Conservation (phyloP, 2,329 filamentous ascomycete species). For the Aspergillus sojae region DNA sequence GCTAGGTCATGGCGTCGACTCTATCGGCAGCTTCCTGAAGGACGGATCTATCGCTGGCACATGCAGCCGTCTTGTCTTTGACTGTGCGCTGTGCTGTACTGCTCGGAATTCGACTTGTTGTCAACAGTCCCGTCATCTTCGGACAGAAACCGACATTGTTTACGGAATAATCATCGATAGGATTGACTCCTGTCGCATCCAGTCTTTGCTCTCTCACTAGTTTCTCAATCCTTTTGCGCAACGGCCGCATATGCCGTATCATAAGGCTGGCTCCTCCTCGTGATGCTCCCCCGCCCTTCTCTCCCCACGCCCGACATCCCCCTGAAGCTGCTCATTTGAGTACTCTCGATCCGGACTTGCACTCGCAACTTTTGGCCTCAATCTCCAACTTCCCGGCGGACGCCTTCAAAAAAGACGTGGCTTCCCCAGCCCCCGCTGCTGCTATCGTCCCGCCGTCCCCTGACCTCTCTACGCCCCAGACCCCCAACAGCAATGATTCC, state of each 20-base stretch:
- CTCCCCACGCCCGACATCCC: conserved; percentile 29
- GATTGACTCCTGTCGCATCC: conserved; percentile 1
- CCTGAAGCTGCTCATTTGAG: conserved; percentile 30
- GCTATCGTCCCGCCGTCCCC: conserved; percentile 33
- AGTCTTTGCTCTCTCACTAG: neutral
- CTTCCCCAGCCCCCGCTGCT: conserved; percentile 30
- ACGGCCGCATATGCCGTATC: conserved; percentile 42
- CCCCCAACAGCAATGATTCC: conserved; percentile 33
- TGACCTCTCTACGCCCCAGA: conserved; percentile 30
- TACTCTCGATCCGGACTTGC: conserved; percentile 18
- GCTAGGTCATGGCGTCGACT: conserved; percentile 1
- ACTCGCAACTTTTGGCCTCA: conserved; percentile 14
- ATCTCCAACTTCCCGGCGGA: conserved; percentile 18
- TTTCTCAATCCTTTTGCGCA: conserved; percentile 21
- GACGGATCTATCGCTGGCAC: neutral
- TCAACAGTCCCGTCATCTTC: neutral
- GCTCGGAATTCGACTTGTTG: neutral
- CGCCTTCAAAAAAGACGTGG: conserved; percentile 32
- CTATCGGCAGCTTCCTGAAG: neutral
- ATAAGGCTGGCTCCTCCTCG: conserved; percentile 45
- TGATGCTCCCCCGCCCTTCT: conserved; percentile 40
- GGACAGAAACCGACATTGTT: neutral
- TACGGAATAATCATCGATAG: neutral
- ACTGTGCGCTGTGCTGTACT: conserved; percentile 2
- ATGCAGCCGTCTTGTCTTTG: neutral